Evolutionary conservation across 2,329 filamentous ascomycete genomes (phyloP), one percentile per base, ranked within the genome.

Genomic region (Fusarium verticillioides): DNA sequence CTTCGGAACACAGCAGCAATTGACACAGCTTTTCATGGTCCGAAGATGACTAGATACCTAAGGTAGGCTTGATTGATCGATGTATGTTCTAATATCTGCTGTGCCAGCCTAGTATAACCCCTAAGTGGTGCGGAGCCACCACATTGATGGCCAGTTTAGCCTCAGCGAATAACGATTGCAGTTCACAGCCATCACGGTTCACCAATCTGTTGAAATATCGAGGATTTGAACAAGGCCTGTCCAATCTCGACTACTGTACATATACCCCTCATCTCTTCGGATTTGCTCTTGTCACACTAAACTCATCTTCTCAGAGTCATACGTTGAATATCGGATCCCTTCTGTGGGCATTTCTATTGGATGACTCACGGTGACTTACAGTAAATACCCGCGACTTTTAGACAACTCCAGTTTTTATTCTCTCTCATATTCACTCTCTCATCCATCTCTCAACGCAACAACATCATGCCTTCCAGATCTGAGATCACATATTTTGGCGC

Each of bases 401-500:
- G 49, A 60, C 62, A 66, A 52, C 58, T 58, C 62, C 71, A 63
- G 42, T 69, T 60, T 72, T 69, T 74, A 72, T 60, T 42, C 28
- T 61, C 44, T 58, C 47, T 42, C 44, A 60, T 60, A 66, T 58
- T 64, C 69, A 63, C 61, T 52, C 54, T 39, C 50, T 63, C 70
- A 46, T 61, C 34, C 70, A 43, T 61, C 34, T 60, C 42, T 32
- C 42, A 62, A 39, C 52, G 42, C 53, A 42, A 42, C 62, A 46
- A 57, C 73, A 69, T 47, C 39, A 94, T 96, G 93, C 91, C 92
- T 78, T 85, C 89, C 73, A 88, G 94, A 83, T 87, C 90, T 77
- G 92, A 96, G 73, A 89, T 96, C 81, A 89, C 91, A 74, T 96
- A 97, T 84, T 97, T 97, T 77, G 95, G 95, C 70, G 95, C 96